phyloP scores from a whole-genome alignment of 2,329 filamentous ascomycete genomes.

The Colletotrichum ledebouriae region DNA sequence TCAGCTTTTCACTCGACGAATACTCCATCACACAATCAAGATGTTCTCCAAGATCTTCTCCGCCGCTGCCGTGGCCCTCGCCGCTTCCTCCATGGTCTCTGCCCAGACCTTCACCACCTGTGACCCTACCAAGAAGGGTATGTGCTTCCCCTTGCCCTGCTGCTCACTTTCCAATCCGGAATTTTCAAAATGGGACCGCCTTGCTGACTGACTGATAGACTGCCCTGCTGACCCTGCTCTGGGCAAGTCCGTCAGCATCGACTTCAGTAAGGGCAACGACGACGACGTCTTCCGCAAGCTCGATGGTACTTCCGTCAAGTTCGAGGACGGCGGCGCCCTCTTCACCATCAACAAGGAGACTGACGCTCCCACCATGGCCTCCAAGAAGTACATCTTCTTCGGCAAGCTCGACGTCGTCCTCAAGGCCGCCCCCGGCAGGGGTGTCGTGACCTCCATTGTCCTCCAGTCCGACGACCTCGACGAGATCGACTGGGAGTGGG shows the following conservation, averaged over 20 bases:
- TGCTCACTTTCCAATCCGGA: neutral
- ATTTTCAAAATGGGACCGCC: neutral
- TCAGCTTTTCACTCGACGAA: neutral
- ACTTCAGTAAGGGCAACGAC: conserved; percentile 81
- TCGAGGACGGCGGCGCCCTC: conserved; percentile 62
- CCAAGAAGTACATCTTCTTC: conserved; percentile 96
- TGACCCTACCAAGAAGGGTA: conserved; percentile 67
- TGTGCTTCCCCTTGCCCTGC: conserved; percentile 38
- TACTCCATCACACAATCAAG: conserved; percentile 2
- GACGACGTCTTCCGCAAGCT: conserved; percentile 68
- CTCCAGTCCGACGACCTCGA: conserved; percentile 92
- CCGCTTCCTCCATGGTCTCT: conserved; percentile 62
- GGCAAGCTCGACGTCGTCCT: conserved; percentile 85
- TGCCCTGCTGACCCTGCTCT: conserved; percentile 85
- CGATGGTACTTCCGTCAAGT: conserved; percentile 62
- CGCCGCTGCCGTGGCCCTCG: conserved; percentile 61
- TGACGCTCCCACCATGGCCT: conserved; percentile 79
- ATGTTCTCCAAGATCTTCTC: conserved; percentile 57
- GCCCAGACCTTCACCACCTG: conserved; percentile 71
- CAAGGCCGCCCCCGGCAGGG: conserved; percentile 82
- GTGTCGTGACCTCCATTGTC: conserved; percentile 91
- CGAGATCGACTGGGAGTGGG: conserved; percentile 97
- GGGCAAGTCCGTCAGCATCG: conserved; percentile 72
- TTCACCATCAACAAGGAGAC: conserved; percentile 77
- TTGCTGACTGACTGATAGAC: conserved; percentile 52